phyloP scores from a whole-genome alignment of 78 protist genomes.

The Capsaspora owczarzaki region DNA sequence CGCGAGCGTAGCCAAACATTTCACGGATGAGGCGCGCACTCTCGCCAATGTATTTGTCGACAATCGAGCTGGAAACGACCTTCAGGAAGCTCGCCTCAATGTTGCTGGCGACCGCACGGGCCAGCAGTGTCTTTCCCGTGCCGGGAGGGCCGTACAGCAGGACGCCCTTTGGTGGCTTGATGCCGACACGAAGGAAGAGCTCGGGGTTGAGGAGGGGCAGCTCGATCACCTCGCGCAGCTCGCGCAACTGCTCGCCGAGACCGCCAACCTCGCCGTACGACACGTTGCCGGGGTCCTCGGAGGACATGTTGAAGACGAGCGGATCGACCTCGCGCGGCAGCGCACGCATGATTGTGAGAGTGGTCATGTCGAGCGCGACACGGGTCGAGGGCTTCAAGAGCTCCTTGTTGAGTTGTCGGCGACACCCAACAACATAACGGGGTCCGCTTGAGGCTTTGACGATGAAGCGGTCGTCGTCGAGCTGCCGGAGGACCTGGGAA shows the following conservation, averaged over 20 bases:
- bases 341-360: conserved; percentile 95
- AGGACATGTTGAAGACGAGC: conserved; percentile 93
- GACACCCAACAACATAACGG: conserved; percentile 96
- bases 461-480: conserved; percentile 92
- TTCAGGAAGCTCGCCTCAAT: conserved; percentile 93
- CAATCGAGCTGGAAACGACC: conserved; percentile 96
- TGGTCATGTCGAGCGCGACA: conserved; percentile 98
- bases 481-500: conserved; percentile 70
- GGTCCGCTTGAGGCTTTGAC: conserved; percentile 98
- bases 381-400: conserved; percentile 88
- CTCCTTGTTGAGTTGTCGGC: conserved; percentile 61
- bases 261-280: conserved; percentile 89
- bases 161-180: conserved; percentile 98
- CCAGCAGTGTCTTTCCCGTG: conserved; percentile 97
- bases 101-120: conserved; percentile 94
- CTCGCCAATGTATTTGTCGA: conserved; percentile 99
- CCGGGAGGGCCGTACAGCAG: conserved; percentile 98
- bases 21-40: conserved; percentile 97
- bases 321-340: conserved; percentile 95
- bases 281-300: conserved; percentile 73
- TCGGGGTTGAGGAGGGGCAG: conserved; percentile 98
- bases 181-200: conserved; percentile 95
- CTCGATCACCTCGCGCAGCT: conserved; percentile 96
- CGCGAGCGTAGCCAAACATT: conserved; percentile 96
- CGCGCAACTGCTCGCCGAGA: conserved; percentile 88